phyloP scores from a whole-genome alignment of 805 yeast species.

The Blastobotrys parvus region DNA sequence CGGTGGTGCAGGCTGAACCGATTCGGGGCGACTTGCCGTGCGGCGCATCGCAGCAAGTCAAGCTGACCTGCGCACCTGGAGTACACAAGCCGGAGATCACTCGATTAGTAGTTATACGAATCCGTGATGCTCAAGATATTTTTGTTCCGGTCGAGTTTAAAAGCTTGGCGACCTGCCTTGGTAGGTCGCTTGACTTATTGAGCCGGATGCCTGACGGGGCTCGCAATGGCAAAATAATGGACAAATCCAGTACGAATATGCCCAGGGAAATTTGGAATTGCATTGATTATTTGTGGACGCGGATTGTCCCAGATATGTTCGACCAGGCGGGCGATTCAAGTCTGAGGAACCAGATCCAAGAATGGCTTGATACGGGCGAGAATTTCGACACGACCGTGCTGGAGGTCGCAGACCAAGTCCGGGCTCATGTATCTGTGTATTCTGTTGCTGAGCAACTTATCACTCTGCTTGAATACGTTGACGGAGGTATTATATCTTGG shows the following conservation, averaged over 20 bases:
- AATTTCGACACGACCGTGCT: conserved; percentile 26
- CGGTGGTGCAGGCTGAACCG: conserved; percentile 21
- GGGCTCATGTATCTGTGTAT: conserved; percentile 32
- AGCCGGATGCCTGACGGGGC: conserved; percentile 19
- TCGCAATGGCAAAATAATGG: conserved; percentile 14
- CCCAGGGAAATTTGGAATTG: conserved; percentile 30
- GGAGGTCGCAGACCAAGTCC: conserved; percentile 20
- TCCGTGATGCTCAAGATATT: conserved; percentile 26
- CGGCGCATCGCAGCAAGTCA: conserved; percentile 19
- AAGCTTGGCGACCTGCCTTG: conserved; percentile 27
- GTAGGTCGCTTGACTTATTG: conserved; percentile 22
- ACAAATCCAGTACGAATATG: conserved; percentile 18
- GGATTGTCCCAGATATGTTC: conserved; percentile 19
- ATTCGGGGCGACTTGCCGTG: conserved; percentile 27
- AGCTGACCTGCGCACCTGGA: conserved; percentile 11
- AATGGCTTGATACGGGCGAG: conserved; percentile 29
- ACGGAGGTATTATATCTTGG: conserved; percentile 35
- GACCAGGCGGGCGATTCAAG: conserved; percentile 17
- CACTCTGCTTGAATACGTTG: conserved; percentile 27
- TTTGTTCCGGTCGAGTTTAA: conserved; percentile 23
- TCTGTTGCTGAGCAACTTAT: conserved; percentile 31
- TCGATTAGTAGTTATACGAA: conserved; percentile 22
- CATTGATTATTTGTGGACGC: conserved; percentile 28
- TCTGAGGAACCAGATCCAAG: conserved; percentile 24
- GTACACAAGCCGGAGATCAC: conserved; percentile 13